Evolutionary conservation across 2,329 filamentous ascomycete genomes (phyloP).

Genomic region (Proliferodiscus dingleyae): DNA sequence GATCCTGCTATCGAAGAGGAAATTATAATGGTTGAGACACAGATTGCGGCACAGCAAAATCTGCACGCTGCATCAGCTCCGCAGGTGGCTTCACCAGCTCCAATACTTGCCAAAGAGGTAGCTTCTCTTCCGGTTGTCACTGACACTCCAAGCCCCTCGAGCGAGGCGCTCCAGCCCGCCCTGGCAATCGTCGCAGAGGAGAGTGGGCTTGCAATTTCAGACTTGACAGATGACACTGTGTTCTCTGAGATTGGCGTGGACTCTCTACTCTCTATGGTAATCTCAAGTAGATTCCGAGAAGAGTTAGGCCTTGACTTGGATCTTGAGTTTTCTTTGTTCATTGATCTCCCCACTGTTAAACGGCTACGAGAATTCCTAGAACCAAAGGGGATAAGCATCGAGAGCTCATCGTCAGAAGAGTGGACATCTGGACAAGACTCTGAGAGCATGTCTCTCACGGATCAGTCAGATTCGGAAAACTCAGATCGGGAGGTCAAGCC

Average conservation of each 20-base stretch:
- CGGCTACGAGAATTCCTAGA: conserved; percentile 1
- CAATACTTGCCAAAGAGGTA: neutral
- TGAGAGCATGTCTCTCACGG: neutral
- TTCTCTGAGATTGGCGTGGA: conserved; percentile 34
- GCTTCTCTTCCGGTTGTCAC: neutral
- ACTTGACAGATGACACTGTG: conserved; percentile 22
- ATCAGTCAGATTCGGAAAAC: neutral
- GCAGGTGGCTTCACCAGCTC: neutral
- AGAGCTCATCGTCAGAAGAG: neutral
- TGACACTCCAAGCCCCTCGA: neutral
- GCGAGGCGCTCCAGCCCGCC: neutral
- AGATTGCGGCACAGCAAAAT: neutral
- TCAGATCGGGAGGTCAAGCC: neutral
- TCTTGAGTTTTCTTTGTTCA: conserved; percentile 17
- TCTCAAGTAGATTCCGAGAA: conserved; percentile 30
- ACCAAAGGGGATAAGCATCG: conserved; percentile 3
- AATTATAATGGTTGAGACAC: neutral
- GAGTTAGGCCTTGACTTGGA: conserved; percentile 29
- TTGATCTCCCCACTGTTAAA: conserved; percentile 26
- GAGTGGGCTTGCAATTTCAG: conserved; percentile 20
- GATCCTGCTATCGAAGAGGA: neutral
- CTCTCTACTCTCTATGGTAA: conserved; percentile 32
- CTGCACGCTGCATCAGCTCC: neutral
- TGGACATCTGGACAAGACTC: neutral
- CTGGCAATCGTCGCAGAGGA: conserved; percentile 32